These are phyloP conservation scores for Leishmania amazonensis DNA, from an alignment of 208 protist genomes.

Conservation along the genomic window DNA sequence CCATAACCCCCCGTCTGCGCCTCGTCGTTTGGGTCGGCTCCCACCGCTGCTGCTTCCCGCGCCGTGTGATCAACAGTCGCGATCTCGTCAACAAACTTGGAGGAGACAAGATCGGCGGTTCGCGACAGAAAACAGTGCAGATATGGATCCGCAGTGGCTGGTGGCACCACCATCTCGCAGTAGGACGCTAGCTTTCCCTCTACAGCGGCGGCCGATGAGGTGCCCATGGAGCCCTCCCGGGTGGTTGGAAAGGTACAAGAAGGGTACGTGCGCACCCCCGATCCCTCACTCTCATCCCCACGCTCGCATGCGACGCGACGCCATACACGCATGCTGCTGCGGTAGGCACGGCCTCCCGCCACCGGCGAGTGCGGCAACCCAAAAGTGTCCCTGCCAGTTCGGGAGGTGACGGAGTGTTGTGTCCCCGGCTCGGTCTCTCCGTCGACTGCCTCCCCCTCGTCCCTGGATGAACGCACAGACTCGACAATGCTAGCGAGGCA, in stretches of 20 bases:
- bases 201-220: background rate
- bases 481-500: background rate
- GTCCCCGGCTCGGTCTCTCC: background rate
- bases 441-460: background rate
- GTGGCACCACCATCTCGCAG: conserved; percentile 3
- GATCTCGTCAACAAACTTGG: background rate
- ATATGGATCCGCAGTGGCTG: background rate
- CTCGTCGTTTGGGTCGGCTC: background rate
- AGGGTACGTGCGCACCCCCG: background rate
- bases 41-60: background rate
- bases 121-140: background rate
- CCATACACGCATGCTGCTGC: background rate
- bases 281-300: conserved; percentile 2
- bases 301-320: background rate
- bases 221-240: background rate
- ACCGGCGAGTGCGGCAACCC: background rate
- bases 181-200: background rate
- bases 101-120: background rate
- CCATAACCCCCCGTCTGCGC: background rate
- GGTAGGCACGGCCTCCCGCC: background rate
- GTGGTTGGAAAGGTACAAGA: background rate
- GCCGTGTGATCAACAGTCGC: background rate
- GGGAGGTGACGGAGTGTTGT: conserved; percentile 5
- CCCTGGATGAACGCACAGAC: background rate
- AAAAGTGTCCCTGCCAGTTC: conserved; percentile 1